Evolutionary conservation across 208 protist species (phyloP), one percentile per base, ranked within the genome.

Genomic region (Trypanosoma cruzi): DNA sequence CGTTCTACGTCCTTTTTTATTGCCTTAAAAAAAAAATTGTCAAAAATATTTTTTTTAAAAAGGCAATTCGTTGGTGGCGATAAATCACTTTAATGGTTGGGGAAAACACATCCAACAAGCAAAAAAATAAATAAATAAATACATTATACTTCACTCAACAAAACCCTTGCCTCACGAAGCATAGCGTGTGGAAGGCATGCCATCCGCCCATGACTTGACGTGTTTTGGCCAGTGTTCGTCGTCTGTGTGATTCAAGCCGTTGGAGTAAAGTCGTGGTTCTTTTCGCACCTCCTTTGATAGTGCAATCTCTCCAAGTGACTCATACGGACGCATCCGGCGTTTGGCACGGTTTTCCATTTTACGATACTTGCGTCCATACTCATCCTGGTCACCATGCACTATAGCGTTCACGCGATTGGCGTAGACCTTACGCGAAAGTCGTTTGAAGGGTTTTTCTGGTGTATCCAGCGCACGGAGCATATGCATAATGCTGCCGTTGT

Each of bases 391-490:
- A 26, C 92, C 92, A 56, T 94, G 88, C 16, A 90, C 80, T 59
- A 97, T 79, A 26, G 89, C 92, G 56, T 93, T 95, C 37, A 94
- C 89, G 29, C 92, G 85, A 64, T 97, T 92, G 0, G 89, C 89
- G 65, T 92, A 97, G 5, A 72, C 71, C 58, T 95, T 92, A 14
- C 88, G 78, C 0, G 92, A 97, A 18, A 97, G 66, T 32, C 82
- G 75, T 73, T 88, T 92, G 64, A 90, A 92, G 7, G 80, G 76
- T 67, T 90, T 93, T 46, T 84, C 77, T 14, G 71, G 70, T 14
- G 36, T 1, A 0, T 93, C 81, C 22, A 95, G 57, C 0, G 73
- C 40, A 24, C 34, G 42, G 42, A 94, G 65, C 34, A 91, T 74
- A 64, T 92, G 81, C 40, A 75, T 44, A 58, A 92, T 91, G 2